A percentile compares a stretch with the other conserved stretches of the same genome.
These are phyloP conservation scores for Podaxis sp. DNA, from an alignment of 768 basidiomycete species.

Conservation along the genomic window DNA sequence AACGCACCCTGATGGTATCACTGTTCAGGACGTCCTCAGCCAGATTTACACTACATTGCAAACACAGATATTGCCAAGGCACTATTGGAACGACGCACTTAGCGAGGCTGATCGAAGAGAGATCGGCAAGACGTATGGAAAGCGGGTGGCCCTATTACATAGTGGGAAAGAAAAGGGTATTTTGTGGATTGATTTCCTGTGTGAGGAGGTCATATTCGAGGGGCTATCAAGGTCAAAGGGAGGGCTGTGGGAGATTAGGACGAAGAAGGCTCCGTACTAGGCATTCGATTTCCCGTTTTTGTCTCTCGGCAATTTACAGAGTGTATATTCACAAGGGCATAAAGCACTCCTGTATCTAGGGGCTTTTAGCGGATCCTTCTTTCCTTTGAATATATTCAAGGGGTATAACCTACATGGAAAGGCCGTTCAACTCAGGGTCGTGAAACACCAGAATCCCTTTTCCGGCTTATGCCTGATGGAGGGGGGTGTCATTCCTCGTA, in stretches of 20 bases:
- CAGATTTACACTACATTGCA: constrained; percentile 5
- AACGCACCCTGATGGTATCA: constrained; percentile 11
- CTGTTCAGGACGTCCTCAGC: constrained; percentile 15
- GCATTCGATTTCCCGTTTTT: neutral
- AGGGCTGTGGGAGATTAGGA: constrained; percentile 67
- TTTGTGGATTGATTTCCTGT: constrained; percentile 60
- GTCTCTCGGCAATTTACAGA: neutral
- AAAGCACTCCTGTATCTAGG: too few relatives aligned
- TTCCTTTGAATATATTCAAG: too few relatives aligned
- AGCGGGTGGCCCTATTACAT: constrained; percentile 29
- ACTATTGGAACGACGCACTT: constrained; percentile 18
- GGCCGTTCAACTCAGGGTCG: too few relatives aligned
- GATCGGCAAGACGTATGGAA: constrained; percentile 16
- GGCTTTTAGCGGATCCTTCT: too few relatives aligned
- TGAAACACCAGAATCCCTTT: too few relatives aligned
- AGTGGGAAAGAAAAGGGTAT: constrained; percentile 43
- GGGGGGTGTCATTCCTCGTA: too few relatives aligned
- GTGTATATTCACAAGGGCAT: neutral
- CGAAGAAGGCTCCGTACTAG: constrained; percentile 22
- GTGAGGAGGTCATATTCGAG: constrained; percentile 45
- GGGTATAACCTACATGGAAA: too few relatives aligned
- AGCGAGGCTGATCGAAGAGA: constrained; percentile 13
- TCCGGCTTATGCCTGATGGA: too few relatives aligned
- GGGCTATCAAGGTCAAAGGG: constrained; percentile 52
- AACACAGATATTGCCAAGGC: constrained; percentile 10